Evolutionary conservation across 306 rosid genomes (phyloP), one percentile per base, ranked within the genome.

Genomic region (Urtica urens): DNA sequence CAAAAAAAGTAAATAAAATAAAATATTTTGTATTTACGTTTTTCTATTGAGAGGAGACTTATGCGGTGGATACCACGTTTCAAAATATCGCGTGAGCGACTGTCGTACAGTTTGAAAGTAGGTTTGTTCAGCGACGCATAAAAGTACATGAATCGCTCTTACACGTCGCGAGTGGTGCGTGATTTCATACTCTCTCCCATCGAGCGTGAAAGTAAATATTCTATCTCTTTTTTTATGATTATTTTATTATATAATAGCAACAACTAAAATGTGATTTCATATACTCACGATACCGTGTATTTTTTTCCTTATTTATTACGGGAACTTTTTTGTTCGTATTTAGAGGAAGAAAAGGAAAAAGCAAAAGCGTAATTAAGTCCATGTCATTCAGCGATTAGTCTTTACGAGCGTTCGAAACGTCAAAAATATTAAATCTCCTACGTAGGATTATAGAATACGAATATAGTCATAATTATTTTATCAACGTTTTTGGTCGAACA

Each of bases 21-120:
- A n/a, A n/a, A n/a, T n/a, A n/a, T n/a, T n/a, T n/a, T n/a, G n/a
- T 45, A 69, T 53, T 76, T 75, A 49, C 79, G 73, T 65, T 75
- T 23, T 55, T 28, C 10, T 4, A 28, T 4, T 4, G 33, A 41
- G 62, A 35, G 51, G 3, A 18, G 53, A 35, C 63, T 12, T 50
- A 43, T 7, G 43, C 16, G 21, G 21, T 5, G 33, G 0, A 10
- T 0, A 0, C 0, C 60, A 72, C 84, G 84, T 77, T 64, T 69
- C 4, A 0, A 2, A 0, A 21, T 0, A 1, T 67, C 64, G 82
- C 82, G 81, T 73, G 53, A 2, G 0, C 3, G 3, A 0, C 0
- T 12, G 3, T 14, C 20, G 11, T 31, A 35, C 44, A 45, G 49
- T 61, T 60, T 24, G 29, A 43, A 60, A 59, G 65, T 34, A 51